Base-by-base conservation (phyloP, 2,329 filamentous ascomycete genomes). In the Xylariaceae sp. region DNA sequence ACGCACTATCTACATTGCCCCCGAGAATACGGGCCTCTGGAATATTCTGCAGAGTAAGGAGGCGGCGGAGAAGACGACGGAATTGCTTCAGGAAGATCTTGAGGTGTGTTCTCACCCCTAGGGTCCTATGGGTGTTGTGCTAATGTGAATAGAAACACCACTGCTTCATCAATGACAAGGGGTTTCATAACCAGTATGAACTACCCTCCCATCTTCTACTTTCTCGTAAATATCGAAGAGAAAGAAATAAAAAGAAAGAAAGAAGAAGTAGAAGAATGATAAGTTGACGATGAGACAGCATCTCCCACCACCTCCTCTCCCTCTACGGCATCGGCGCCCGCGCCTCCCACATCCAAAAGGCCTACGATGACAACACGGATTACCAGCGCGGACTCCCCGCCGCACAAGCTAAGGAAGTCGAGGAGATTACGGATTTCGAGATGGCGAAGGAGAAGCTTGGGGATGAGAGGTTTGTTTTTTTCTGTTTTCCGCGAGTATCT, bases 161-260 rank as follows among this genome's bases (percentile, higher is more conserved):
- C 70, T 87, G 92, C 59, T 95, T 88, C 75, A 96, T 92, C 79
- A 95, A 94, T 62, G 61, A 80, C 0, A 69, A 73, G 1, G 88
- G 88, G 0, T 95, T 88, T 63, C 92, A 97, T 69, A 90, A 96
- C 71, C 92, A 96, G 90, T 81, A 75, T 68, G 71, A 37, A 59
- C 15, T 30, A n/a, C n/a, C n/a, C n/a, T n/a, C n/a, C n/a, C n/a
- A n/a, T n/a, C n/a, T n/a, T n/a, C n/a, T n/a, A n/a, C n/a, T n/a
- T n/a, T n/a, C n/a, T n/a, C n/a, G n/a, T n/a, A n/a, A n/a, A n/a
- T n/a, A n/a, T n/a, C n/a, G n/a, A n/a, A n/a, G n/a, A n/a, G n/a
- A n/a, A n/a, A n/a, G n/a, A n/a, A n/a, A n/a, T n/a, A n/a, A n/a
- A n/a, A n/a, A n/a, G n/a, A n/a, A n/a, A n/a, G n/a, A n/a, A n/a